Evolutionary conservation across 768 basidiomycete genomes (phyloP).

Genomic region (Mycena crocata): DNA sequence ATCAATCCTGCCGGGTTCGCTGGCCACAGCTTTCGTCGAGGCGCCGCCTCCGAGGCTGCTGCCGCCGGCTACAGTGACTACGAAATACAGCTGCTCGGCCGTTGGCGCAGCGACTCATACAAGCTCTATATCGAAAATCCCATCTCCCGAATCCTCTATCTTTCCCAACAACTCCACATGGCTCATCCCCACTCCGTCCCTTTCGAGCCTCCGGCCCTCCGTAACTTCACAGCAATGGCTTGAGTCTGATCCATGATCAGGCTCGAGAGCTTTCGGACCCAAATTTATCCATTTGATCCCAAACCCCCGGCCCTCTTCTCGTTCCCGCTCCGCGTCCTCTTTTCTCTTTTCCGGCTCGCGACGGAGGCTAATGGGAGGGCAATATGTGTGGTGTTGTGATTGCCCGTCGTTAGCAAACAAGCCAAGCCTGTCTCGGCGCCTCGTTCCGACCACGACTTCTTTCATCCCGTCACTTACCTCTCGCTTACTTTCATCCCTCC

Average conservation of each 20-base stretch:
- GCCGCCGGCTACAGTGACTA: slow-evolving; percentile 43
- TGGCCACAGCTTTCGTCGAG: slow-evolving; percentile 42
- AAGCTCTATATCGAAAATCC: slow-evolving; percentile 48
- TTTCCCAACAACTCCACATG: slow-evolving; percentile 45
- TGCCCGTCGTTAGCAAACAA: no score
- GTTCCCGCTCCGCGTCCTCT: no score
- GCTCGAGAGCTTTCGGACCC: no score
- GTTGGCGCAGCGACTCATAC: slow-evolving; percentile 50
- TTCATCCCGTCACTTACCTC: no score
- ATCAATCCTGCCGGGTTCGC: slow-evolving; percentile 31
- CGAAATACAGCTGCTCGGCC: slow-evolving; percentile 50
- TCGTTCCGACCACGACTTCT: no score
- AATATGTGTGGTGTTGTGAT: no score
- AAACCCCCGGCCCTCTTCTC: no score
- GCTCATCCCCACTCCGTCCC: not conserved
- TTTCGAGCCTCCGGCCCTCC: slow-evolving; percentile 9
- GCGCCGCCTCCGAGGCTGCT: slow-evolving; percentile 43
- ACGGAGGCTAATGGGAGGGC: no score
- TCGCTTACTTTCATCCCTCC: no score
- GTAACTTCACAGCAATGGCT: not conserved
- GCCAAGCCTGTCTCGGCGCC: no score
- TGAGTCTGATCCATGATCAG: slow-evolving; percentile 4
- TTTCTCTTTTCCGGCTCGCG: no score
- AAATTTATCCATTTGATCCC: no score
- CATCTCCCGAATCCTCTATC: slow-evolving; percentile 35